Conservation (phyloP, 306 rosid species). For the Prinsepia uniflora region DNA sequence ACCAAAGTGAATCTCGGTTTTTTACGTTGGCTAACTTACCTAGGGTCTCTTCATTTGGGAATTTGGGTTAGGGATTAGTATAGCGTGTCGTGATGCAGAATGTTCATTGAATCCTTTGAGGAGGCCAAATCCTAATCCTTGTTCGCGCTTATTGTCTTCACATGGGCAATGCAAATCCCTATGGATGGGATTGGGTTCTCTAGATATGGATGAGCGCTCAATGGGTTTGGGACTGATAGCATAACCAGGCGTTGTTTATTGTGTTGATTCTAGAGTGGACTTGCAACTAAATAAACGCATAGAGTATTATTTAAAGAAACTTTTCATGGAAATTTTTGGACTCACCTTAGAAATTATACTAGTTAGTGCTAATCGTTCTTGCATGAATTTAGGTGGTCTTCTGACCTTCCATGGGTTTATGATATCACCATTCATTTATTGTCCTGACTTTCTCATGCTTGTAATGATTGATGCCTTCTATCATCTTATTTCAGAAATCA, state of each 20-base stretch:
- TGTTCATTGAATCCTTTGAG: neutral
- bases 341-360: neutral
- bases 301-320: neutral
- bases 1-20: neutral
- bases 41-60: neutral
- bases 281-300: neutral
- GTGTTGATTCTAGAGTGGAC: neutral
- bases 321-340: neutral
- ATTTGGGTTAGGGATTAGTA: neutral
- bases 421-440: neutral
- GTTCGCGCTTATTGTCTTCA: neutral
- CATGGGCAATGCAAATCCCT: neutral
- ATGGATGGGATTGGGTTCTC: neutral
- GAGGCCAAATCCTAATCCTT: neutral
- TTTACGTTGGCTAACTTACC: neutral
- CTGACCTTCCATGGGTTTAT: slow-evolving; percentile 12
- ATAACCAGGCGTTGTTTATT: neutral
- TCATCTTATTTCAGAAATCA: slow-evolving; percentile 58
- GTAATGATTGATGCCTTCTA: slow-evolving; percentile 4
- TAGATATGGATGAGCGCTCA: neutral
- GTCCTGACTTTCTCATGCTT: neutral
- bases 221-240: neutral
- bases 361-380: neutral
- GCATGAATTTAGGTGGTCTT: slow-evolving; percentile 2
- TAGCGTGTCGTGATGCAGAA: neutral